Evolutionary conservation across 495 filamentous ascomycete genomes (phyloP).

Genomic region (Clohesyomyces aquaticus): DNA sequence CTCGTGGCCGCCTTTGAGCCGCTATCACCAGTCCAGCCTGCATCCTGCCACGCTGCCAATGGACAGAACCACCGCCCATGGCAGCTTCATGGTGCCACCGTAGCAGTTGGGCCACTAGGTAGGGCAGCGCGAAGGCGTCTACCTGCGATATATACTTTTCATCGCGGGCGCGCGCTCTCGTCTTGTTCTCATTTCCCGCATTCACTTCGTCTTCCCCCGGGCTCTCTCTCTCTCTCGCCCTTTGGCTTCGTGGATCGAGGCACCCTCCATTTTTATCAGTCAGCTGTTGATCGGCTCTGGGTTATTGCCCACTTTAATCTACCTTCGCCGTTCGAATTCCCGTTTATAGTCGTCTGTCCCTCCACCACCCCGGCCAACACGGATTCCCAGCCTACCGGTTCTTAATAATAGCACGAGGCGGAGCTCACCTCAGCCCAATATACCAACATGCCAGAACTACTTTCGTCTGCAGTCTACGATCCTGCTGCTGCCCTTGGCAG

Average conservation of each 20-base stretch:
- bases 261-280: constrained; percentile 29
- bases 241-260: constrained; percentile 49
- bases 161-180: constrained; percentile 21
- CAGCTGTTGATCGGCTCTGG: constrained; percentile 42
- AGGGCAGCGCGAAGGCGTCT: constrained; percentile 26
- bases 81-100: constrained; percentile 27
- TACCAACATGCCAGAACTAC: constrained; percentile 63
- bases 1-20: constrained; percentile 40
- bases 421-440: constrained; percentile 44
- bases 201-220: constrained; percentile 39
- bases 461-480: constrained; percentile 63
- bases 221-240: constrained; percentile 20
- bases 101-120: constrained; percentile 12
- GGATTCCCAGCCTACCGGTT: constrained; percentile 32
- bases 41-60: constrained; percentile 13
- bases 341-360: constrained; percentile 29
- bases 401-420: constrained; percentile 43
- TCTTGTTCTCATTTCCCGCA: constrained; percentile 4
- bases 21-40: constrained; percentile 24
- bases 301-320: constrained; percentile 38
- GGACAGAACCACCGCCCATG: constrained; percentile 35
- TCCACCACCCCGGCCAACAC: constrained; percentile 6
- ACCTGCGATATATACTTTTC: constrained; percentile 35
- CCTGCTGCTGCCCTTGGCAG: constrained; percentile 62
- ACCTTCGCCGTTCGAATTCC: constrained; percentile 9